Base-by-base conservation (phyloP, 371 early-diverging fungal genomes). In the Funneliformis caledonium region DNA sequence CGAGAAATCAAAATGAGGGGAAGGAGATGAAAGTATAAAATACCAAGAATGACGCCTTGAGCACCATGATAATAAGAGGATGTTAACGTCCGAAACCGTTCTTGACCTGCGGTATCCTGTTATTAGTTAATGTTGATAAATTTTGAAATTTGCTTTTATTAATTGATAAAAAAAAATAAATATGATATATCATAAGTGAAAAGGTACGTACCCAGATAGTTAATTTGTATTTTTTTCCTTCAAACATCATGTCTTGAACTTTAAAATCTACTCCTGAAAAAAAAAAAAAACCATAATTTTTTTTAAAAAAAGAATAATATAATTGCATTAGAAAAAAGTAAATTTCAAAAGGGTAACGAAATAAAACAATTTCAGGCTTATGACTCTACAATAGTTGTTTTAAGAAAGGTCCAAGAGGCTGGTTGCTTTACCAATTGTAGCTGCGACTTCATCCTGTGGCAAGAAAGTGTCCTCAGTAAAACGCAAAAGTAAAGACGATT, bases 91-190 rank as follows among this genome's bases (percentile, higher is more conserved):
- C 99, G 89, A 88, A 99, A 99, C 50, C 99, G 92, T 86, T 99
- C 99, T 88, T 99, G 99, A 14, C 99, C 99, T 8, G 99, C 99
- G 1, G 99, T 99, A 86, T 99, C 99, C 99, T 98, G 91, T 10
- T 65, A 69, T n/a, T 75, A 19, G 26, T 68, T 26, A 16, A 31
- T 26, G 45, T 64, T 48, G 10, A 62, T 48, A 59, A 31, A 22
- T 16, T 16, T 26, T 26, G 26, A 26, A 26, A 26, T 26, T 26
- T 0, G 26, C 26, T 26, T 26, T 16, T 5, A 16, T 6, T 16
- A 19, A 56, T n/a, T 22, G 19, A 42, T 5, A 31, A 43, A 26
- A 26, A 26, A 26, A 64, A 67, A 60, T n/a, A 60, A 72, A 11
- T 22, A 26, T 68, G 79, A 64, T 5, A 19, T 37, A 43, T 43